Conservation (phyloP, 192 early-diverging fungal genomes). For the Coemansia sp. region DNA sequence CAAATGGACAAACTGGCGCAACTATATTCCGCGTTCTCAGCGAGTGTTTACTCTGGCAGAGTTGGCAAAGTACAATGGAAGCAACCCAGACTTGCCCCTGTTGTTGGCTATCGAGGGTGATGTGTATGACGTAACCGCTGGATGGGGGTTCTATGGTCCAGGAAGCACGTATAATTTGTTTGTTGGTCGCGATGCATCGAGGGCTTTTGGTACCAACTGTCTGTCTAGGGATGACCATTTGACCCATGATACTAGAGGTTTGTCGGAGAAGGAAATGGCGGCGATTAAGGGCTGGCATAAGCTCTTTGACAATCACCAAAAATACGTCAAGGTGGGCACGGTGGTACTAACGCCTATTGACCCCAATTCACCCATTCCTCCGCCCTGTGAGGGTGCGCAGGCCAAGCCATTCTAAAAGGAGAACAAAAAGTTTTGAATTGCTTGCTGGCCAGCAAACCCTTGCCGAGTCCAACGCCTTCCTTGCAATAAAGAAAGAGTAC, state of each 20-base stretch:
- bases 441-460: too few species aligned
- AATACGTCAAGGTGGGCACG: slow-evolving; percentile 81
- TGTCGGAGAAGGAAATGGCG: slow-evolving; percentile 68
- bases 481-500: too few species aligned
- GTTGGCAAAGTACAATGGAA: slow-evolving; percentile 80
- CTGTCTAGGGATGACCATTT: slow-evolving; percentile 75
- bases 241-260: slow-evolving; percentile 89
- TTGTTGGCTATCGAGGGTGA: slow-evolving; percentile 90
- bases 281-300: slow-evolving; percentile 77
- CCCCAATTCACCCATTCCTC: slow-evolving; percentile 75
- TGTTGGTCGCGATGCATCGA: slow-evolving; percentile 85
- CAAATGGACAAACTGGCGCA: slow-evolving; percentile 67
- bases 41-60: slow-evolving; percentile 71
- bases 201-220: slow-evolving; percentile 95
- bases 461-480: too few species aligned
- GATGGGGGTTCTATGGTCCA: slow-evolving; percentile 74
- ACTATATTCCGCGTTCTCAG: slow-evolving; percentile 66
- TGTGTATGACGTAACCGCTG: slow-evolving; percentile 88
- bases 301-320: slow-evolving; percentile 85
- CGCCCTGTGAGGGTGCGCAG: slow-evolving; percentile 62
- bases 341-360: slow-evolving; percentile 82
- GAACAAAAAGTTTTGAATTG: too few species aligned
- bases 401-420: slow-evolving; percentile 45
- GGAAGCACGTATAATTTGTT: slow-evolving; percentile 81
- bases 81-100: slow-evolving; percentile 72